These are phyloP conservation scores for Apium graveolens DNA, from an alignment of 129 eudicot genomes.

Conservation along the genomic window DNA sequence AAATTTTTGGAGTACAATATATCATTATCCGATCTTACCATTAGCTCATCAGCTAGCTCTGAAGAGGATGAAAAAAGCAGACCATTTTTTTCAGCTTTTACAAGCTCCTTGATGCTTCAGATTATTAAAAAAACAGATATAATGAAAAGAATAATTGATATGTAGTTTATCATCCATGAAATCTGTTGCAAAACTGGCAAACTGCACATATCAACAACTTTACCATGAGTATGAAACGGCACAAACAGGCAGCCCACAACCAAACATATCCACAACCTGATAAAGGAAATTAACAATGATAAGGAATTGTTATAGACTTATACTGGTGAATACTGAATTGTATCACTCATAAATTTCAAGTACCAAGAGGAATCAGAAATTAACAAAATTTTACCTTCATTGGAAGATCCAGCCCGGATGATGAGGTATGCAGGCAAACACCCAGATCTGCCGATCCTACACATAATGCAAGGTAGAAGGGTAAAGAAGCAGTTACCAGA, in stretches of 20 bases:
- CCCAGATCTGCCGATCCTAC: constrained; percentile 97
- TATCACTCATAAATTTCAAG: background rate
- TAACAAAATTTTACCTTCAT: constrained; percentile 61
- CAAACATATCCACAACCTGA: constrained; percentile 97
- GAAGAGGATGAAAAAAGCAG: constrained; percentile 86
- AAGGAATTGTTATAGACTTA: background rate
- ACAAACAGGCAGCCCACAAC: constrained; percentile 92
- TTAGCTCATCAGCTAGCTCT: constrained; percentile 85
- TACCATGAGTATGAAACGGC: constrained; percentile 98
- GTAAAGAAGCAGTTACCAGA: background rate
- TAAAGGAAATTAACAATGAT: background rate
- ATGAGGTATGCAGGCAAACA: constrained; percentile 94
- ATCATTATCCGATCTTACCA: constrained; percentile 40
- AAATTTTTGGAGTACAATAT: background rate
- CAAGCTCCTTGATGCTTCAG: constrained; percentile 84
- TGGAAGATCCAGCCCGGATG: constrained; percentile 96
- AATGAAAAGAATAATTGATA: background rate
- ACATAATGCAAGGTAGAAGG: constrained; percentile 4
- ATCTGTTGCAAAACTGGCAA: background rate
- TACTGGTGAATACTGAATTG: background rate
- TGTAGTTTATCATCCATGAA: background rate
- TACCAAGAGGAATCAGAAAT: background rate
- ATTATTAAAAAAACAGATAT: background rate
- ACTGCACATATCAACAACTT: background rate
- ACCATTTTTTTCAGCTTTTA: constrained; percentile 69